phyloP scores from a whole-genome alignment of 2,329 filamentous ascomycete genomes.

The Stromatinia cepivora region DNA sequence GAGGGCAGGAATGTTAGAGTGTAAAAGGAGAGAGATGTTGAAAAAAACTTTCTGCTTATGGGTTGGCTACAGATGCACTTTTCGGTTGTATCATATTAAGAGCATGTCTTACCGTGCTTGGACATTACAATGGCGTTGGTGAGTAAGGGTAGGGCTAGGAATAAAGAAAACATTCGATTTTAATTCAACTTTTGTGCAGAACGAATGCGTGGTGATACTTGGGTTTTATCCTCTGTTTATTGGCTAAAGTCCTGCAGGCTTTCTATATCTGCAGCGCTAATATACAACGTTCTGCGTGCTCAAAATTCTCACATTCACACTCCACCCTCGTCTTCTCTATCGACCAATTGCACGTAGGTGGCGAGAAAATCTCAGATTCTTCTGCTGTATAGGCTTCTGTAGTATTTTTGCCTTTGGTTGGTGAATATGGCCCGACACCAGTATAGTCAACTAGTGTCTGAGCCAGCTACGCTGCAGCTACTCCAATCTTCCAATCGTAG shows the following conservation, averaged over 20 bases:
- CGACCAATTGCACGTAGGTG: neutral
- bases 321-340: neutral
- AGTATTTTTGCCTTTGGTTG: neutral
- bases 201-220: neutral
- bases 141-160: constrained; percentile 23
- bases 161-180: constrained; percentile 21
- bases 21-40: constrained; percentile 25
- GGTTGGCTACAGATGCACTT: constrained; percentile 21
- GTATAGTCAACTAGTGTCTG: neutral
- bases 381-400: neutral
- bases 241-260: constrained; percentile 6
- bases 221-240: neutral
- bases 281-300: neutral
- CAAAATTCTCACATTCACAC: neutral
- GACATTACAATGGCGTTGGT: constrained; percentile 25
- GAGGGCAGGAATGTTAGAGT: constrained; percentile 54
- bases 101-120: constrained; percentile 22
- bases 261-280: neutral
- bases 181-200: constrained; percentile 14
- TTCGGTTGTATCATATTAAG: constrained; percentile 27
- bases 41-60: constrained; percentile 15
- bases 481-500: neutral
- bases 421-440: neutral
- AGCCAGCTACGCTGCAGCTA: neutral
- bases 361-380: neutral